phyloP scores from a whole-genome alignment of 2,329 filamentous ascomycete genomes.

The Fragosphaeria purpurea region DNA sequence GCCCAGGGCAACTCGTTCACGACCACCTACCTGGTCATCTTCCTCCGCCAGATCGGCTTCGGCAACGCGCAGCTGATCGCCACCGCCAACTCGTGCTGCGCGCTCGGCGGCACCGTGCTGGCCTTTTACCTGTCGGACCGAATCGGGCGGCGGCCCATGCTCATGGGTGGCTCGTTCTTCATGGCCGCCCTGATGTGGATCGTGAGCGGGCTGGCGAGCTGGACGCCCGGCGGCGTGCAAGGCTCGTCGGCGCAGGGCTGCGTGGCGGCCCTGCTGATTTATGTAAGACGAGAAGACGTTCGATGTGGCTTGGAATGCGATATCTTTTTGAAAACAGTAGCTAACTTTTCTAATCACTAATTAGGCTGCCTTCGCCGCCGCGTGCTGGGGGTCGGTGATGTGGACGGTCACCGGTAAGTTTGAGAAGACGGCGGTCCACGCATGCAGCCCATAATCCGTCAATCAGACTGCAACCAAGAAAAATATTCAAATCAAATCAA shows the following conservation, averaged over 20 bases:
- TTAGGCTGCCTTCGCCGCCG: neutral
- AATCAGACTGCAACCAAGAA: no score
- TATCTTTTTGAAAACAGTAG: no score
- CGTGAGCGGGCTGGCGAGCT: constrained; percentile 1
- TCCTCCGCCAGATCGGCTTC: constrained; percentile 15
- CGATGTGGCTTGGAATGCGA: no score
- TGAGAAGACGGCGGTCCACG: no score
- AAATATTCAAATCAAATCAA: no score
- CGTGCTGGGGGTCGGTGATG: constrained; percentile 7
- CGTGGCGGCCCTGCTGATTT: neutral
- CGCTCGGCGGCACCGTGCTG: constrained; percentile 3
- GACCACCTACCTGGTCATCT: constrained; percentile 14
- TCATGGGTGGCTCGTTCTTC: constrained; percentile 9
- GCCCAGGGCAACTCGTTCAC: constrained; percentile 11
- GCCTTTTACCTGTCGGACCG: constrained; percentile 10
- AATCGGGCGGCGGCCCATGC: constrained; percentile 10
- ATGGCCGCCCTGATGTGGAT: constrained; percentile 8
- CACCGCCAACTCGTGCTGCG: neutral
- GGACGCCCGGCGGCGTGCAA: neutral
- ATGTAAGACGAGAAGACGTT: neutral
- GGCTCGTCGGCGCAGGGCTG: neutral
- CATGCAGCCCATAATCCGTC: no score
- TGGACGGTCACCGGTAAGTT: constrained; percentile 4
- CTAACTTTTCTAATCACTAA: neutral
- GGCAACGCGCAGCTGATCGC: constrained; percentile 1